These are phyloP conservation scores for Coniochaeta sp. DNA, from an alignment of 2,329 filamentous ascomycete species.

Conservation along the genomic window DNA sequence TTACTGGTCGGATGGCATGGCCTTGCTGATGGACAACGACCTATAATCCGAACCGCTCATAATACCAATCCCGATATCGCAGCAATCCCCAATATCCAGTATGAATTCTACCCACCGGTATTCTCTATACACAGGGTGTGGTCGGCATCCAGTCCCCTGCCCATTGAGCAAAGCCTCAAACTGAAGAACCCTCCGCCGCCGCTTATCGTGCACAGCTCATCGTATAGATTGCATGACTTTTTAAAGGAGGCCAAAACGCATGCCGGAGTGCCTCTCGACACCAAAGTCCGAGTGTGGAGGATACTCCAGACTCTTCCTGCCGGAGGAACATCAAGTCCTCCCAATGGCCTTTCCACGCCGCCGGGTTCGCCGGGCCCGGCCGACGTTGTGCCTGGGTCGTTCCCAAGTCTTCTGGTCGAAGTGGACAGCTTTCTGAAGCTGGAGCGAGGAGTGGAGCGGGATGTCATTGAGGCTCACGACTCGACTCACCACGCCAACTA, in stretches of 20 bases:
- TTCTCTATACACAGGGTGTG: conserved; percentile 79
- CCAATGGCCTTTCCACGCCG: conserved; percentile 31
- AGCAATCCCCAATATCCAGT: conserved; percentile 60
- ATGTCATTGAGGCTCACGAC: conserved; percentile 54
- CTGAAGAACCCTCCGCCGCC: conserved; percentile 54
- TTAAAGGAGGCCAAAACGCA: conserved; percentile 65
- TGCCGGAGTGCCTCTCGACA: conserved; percentile 57
- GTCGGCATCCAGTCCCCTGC: conserved; percentile 48
- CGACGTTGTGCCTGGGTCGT: conserved; percentile 15
- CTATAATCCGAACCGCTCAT: conserved; percentile 70
- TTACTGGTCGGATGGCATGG: conserved; percentile 79
- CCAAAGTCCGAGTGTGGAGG: conserved; percentile 73
- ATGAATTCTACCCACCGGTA: conserved; percentile 77
- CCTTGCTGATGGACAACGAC: conserved; percentile 57
- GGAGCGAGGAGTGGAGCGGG: conserved; percentile 55
- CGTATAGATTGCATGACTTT: conserved; percentile 66
- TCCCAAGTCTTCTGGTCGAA: conserved; percentile 50
- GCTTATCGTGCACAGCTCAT: conserved; percentile 63
- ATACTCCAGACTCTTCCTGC: conserved; percentile 41
- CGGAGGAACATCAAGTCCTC: conserved; percentile 18
- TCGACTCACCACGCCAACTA: conserved; percentile 67
- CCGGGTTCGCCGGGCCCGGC: conserved; percentile 15
- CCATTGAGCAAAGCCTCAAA: conserved; percentile 51
- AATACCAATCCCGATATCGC: conserved; percentile 58
- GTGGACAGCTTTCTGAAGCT: conserved; percentile 56